Percentiles rank a stretch among this genome's conserved stretches.
Evolutionary conservation across 2,329 filamentous ascomycete species (phyloP).

Genomic region (Sporothrix pallida): DNA sequence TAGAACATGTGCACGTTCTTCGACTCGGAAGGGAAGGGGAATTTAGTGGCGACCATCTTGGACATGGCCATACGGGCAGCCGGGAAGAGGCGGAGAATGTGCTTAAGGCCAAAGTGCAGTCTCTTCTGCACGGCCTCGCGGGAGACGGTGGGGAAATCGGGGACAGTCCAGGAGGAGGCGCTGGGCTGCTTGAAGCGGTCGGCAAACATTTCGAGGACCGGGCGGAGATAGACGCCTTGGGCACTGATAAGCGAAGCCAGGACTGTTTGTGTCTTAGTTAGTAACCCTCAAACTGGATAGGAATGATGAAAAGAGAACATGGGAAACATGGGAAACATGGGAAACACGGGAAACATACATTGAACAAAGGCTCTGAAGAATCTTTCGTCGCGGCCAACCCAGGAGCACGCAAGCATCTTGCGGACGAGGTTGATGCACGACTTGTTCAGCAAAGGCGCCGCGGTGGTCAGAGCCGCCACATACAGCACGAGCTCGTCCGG

Average conservation of each 20-base stretch:
- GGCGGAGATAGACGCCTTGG: conserved; percentile 69
- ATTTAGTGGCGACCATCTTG: conserved; percentile 68
- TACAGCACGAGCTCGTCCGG: conserved; percentile 65
- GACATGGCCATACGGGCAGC: conserved; percentile 75
- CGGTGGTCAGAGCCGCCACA: conserved; percentile 66
- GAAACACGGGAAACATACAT: conserved; percentile 31
- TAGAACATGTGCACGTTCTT: conserved; percentile 85
- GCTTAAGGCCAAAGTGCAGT: conserved; percentile 75
- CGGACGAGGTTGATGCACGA: conserved; percentile 65
- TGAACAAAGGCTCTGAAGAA: conserved; percentile 67
- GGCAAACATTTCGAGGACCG: conserved; percentile 67
- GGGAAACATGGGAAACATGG: conserved; percentile 6
- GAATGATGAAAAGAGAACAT: neutral
- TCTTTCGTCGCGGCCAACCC: conserved; percentile 67
- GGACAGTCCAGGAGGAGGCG: conserved; percentile 54
- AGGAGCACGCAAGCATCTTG: conserved; percentile 64
- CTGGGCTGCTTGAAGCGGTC: conserved; percentile 70
- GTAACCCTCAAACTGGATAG: too few relatives aligned
- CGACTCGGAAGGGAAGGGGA: conserved; percentile 77
- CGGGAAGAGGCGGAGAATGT: conserved; percentile 80
- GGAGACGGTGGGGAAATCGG: conserved; percentile 64
- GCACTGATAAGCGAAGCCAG: conserved; percentile 77
- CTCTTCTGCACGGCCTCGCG: conserved; percentile 71
- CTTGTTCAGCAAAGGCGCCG: conserved; percentile 64
- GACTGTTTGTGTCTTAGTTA: conserved; percentile 58